Percentiles rank a stretch among this genome's conserved stretches.
Conservation (phyloP, 2,329 filamentous ascomycete species). For the Colletotrichum nymphaeae region DNA sequence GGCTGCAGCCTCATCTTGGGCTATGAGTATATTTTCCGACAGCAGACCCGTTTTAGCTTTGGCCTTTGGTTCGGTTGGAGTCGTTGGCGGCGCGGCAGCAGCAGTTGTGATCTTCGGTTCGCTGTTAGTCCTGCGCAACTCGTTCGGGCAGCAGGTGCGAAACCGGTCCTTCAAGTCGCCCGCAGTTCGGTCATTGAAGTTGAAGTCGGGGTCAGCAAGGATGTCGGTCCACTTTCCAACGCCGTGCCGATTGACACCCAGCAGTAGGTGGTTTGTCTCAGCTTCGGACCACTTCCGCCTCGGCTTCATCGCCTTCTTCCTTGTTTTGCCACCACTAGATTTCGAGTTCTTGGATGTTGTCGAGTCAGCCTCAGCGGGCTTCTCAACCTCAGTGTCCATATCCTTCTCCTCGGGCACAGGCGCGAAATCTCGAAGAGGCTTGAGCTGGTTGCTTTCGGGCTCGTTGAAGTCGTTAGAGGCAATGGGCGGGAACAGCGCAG, state of each 20-base stretch:
- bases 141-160: conserved; percentile 72
- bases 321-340: conserved; percentile 51
- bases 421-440: conserved; percentile 55
- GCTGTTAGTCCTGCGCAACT: conserved; percentile 61
- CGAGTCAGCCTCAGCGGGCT: conserved; percentile 42
- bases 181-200: conserved; percentile 70
- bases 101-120: conserved; percentile 38
- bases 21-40: conserved; percentile 67
- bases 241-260: conserved; percentile 71
- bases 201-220: conserved; percentile 69
- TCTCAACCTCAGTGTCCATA: conserved; percentile 40
- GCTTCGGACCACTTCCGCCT: conserved; percentile 74
- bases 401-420: conserved; percentile 43
- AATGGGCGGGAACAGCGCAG: conserved; percentile 73
- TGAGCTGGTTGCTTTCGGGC: conserved; percentile 55
- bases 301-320: conserved; percentile 67
- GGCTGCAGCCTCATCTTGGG: conserved; percentile 50
- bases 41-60: conserved; percentile 61
- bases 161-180: conserved; percentile 75
- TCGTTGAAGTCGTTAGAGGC: conserved; percentile 66
- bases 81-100: conserved; percentile 31
- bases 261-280: conserved; percentile 71
- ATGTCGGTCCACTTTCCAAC: conserved; percentile 75
- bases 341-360: conserved; percentile 39
- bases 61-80: conserved; percentile 42